Base-by-base conservation (phyloP, 176 grass and related monocot genomes). In the Microstegium vimineum region DNA sequence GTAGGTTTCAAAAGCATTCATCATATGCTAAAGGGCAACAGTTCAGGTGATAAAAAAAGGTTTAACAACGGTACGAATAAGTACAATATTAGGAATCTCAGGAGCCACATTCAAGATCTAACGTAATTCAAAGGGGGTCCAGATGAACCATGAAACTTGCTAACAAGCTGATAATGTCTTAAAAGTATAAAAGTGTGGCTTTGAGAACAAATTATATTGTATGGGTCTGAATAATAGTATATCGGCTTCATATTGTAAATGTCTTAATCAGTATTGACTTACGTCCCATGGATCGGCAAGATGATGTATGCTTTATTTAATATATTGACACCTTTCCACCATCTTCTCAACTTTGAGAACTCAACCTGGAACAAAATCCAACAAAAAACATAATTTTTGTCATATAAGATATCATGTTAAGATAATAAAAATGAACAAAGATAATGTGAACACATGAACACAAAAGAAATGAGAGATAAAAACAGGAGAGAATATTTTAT, bases 301-400 rank as follows among this genome's bases (percentile, higher is more conserved):
- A 99, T 90, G 61, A 99, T 81, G 63, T 99, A 99, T 61, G 89
- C 47, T 69, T 85, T 95, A 63, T 94, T 77, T 78, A 93, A 99
- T 88, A 95, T 95, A 82, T 90, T 91, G 38, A 94, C 87, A 88
- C 91, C 96, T 91, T 99, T 99, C 90, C 92, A 95, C 96, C 96
- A 99, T 86, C 91, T 93, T 85, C 96, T 95, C 82, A 99, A 82
- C 86, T 93, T 99, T 42, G 34, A 14, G 43, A 99, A 99, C 32
- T 83, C 62, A 79, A 7, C 32, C 88, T 90, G 62, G 16, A 65
- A 82, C n/a, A 75, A 78, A 82, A 77, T 66, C 20, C 57, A 79
- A 71, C 0, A 10, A 30, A 30, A 76, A 69, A 10, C 16, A 65
- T 81, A 75, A 80, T 69, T 36, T 35, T 78, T 67, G 7, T 25